Evolutionary conservation across 306 rosid genomes (phyloP), one percentile per base, ranked within the genome.

Genomic region (Cicer yamashitae): DNA sequence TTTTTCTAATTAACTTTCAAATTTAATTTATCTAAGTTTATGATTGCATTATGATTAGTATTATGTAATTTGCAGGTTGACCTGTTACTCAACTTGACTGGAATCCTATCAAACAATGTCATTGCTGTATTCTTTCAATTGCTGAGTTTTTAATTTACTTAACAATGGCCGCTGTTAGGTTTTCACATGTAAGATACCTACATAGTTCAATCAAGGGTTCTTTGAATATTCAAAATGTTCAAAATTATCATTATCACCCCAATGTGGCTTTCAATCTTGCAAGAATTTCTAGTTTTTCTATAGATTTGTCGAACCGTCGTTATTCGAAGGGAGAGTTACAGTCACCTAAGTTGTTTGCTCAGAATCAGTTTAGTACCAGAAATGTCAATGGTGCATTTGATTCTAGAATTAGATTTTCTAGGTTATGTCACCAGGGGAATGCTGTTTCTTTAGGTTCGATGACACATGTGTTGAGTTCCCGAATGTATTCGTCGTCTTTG

Each of bases 91-190:
- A n/a, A 70, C 52, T 64, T 73, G 46, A 14, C 58, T 71, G 71
- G 72, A 63, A 57, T n/a, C 10, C 8, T 17, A 60, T 54, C 71
- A 74, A 41, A 67, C 69, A 25, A 77, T 77, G 72, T 1, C 72
- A 46, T 56, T 30, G 41, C 47, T 77, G 74, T 75, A 17, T 65
- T 39, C 67, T 60, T 44, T 65, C 41, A 25, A 70, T 41, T 73
- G 79, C 38, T 70, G 62, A 85, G 71, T 34, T 85, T 46, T 38
- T 80, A 17, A 74, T 64, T 20, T 82, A 59, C 41, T 76, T 54
- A 61, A n/a, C 48, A 38, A 89, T 93, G 98, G 89, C 88, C 14
- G 67, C 82, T 67, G 41, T 41, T 34, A 88, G 87, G 85, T 54
- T 67, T 81, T 85, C 77, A 60, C 7, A 53, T 51, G 57, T 83